Base-by-base conservation (phyloP, 768 basidiomycete species). In the Tricholoma saponaceum region DNA sequence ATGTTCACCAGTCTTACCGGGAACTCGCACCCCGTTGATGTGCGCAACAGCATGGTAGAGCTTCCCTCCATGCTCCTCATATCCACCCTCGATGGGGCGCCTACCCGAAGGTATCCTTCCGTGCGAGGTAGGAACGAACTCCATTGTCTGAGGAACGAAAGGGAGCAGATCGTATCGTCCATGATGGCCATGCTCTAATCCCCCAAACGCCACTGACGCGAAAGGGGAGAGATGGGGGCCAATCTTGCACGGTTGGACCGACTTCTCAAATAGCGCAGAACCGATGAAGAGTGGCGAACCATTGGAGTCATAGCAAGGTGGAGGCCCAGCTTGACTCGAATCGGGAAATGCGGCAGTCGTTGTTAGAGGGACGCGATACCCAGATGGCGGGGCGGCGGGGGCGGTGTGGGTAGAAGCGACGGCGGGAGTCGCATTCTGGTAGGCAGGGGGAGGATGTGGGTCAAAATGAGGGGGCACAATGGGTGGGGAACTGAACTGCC, bases 221-320 rank as follows among this genome's bases (percentile, higher is more conserved):
- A 75, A 61, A 61, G 79, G 66, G n/a, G 69, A 65, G n/a, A 89
- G 80, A 60, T 78, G 69, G 9, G 85, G 83, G 0, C 75, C 83
- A 63, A 92, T 82, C 76, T 93, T 94, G 81, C 91, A 92, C 3
- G 91, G 91, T 58, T 93, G 90, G 2, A 92, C 87, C 0, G 85
- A 83, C 59, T 75, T 72, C 55, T 74, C 75, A 66, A 91, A 76
- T 47, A 92, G 72, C 10, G 89, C 91, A 4, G 87, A 89, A 13
- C 90, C 91, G 30, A 94, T 62, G 72, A 78, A 94, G 58, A 92
- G 67, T 5, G 86, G 85, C 1, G 80, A 79, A 1, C 83, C 82
- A 63, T 87, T 83, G 1, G 74, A 68, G 64, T 93, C 89, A 35
- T 69, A 63, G 63, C 79, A 82, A 1, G 83, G 79, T 0, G 89